Base-by-base conservation (phyloP, 2,329 filamentous ascomycete species). In the Ophiostoma populinum region DNA sequence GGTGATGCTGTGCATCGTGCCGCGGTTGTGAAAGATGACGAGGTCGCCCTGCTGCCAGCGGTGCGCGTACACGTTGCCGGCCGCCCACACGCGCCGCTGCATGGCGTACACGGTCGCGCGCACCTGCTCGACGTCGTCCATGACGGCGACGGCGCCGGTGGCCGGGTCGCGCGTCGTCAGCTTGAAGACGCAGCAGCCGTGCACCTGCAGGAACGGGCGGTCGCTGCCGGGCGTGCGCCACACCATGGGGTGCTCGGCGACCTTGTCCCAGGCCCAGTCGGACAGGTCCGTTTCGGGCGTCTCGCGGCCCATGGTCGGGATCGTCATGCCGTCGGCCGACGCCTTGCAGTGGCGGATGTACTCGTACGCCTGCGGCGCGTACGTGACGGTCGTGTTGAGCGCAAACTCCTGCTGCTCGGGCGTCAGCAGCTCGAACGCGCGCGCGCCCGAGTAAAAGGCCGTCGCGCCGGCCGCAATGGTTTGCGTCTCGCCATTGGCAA, bases 21-120 rank as follows among this genome's bases (percentile, higher is more conserved):
- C 80, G 6, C 77, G 68, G 49, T 86, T 86, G 52, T 86, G 75
- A 54, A 86, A 86, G 22, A 86, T 57, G 1, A 82, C 80, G 39
- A 82, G 54, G 48, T 85, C 80, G 4, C 79, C 79, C 48, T 80
- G 70, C 44, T 76, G 60, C 80, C 79, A 86, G 44, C 83, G 75
- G 46, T 83, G 75, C 5, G 76, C 59, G 49, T 82, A 83, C 8
- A 86, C 76, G 42, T 63, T 59, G 39, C 62, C 51, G 0, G 80
- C 77, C 7, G 68, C 66, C 37, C 38, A 38, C 15, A 40, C 22
- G 13, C 21, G 35, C n/a, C 31, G 31, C 37, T 41, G 39, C 40
- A 43, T 28, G 3, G 11, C 27, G 19, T 42, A 41, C 8, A 41
- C 34, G 1, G 31, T 34, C 1, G 21, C 17, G 12, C 42, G 42